phyloP scores from a whole-genome alignment of 352 stramenopile species.

The Globisporangium ultimum region DNA sequence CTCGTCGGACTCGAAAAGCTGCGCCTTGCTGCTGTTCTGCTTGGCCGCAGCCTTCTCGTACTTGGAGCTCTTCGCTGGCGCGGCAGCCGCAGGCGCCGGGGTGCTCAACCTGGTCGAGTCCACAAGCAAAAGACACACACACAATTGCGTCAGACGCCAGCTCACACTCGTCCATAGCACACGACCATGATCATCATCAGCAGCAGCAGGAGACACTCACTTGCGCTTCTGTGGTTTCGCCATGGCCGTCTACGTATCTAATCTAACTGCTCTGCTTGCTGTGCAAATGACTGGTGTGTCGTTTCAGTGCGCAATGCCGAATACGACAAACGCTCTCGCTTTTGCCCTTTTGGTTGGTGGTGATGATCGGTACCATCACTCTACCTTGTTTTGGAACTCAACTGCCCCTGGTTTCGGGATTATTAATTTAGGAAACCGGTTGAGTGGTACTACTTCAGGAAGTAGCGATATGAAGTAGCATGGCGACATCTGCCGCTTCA shows the following conservation, averaged over 20 bases:
- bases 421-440: too few relatives aligned
- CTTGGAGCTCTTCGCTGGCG: constrained; percentile 41
- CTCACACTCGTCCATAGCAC: not conserved
- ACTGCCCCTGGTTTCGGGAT: too few relatives aligned
- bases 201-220: constrained; percentile 10
- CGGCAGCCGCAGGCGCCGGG: constrained; percentile 21
- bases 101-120: constrained; percentile 21
- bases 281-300: constrained; percentile 7
- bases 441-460: not conserved
- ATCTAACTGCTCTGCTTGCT: not conserved
- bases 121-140: not conserved
- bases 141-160: not conserved
- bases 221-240: constrained; percentile 57
- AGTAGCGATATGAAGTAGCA: constrained; percentile 7
- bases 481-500: not conserved
- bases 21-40: constrained; percentile 54
- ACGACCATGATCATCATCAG: not conserved
- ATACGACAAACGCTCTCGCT: too few relatives aligned
- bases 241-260: constrained; percentile 29
- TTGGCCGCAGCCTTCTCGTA: constrained; percentile 78
- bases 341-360: too few relatives aligned
- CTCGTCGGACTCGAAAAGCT: constrained; percentile 73
- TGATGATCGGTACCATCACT: too few relatives aligned
- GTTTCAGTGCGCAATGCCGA: too few relatives aligned
- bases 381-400: too few relatives aligned